Evolutionary conservation across 1,284 basidiomycete species (phyloP).

Genomic region (Sanghuangporus baumii): DNA sequence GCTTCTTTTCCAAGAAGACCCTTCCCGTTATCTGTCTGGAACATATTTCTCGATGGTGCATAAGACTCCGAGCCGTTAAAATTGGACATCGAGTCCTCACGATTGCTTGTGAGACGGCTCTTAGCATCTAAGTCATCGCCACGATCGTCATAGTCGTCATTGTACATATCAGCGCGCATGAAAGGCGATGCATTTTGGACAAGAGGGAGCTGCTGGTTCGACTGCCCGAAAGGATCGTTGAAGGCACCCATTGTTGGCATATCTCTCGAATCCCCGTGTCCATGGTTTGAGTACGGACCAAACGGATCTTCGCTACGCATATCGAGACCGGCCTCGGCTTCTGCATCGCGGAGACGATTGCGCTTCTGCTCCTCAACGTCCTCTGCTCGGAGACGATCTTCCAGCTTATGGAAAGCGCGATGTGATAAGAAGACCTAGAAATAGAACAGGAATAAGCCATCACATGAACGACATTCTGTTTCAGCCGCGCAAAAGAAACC

Average conservation of each 20-base stretch:
- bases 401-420: conserved; percentile 81
- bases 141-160: conserved; percentile 78
- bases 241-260: conserved; percentile 44
- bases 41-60: conserved; percentile 93
- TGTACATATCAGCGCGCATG: conserved; percentile 62
- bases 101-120: conserved; percentile 67
- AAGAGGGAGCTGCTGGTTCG: conserved; percentile 62
- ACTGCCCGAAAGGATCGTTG: conserved; percentile 48
- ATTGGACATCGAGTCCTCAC: conserved; percentile 74
- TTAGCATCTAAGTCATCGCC: conserved; percentile 73
- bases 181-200: conserved; percentile 77
- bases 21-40: conserved; percentile 73
- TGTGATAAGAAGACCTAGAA: conserved; percentile 87
- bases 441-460: background rate
- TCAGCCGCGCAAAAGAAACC: conserved; percentile 19
- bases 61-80: conserved; percentile 82
- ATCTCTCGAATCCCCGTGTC: conserved; percentile 30
- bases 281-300: conserved; percentile 59
- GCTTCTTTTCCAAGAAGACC: conserved; percentile 76
- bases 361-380: conserved; percentile 84
- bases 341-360: conserved; percentile 67
- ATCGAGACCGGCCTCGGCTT: conserved; percentile 69
- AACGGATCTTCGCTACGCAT: conserved; percentile 72
- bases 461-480: background rate
- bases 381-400: conserved; percentile 77